These are phyloP conservation scores for Cornus suecica DNA, from an alignment of 148 eudicot species.

Conservation along the genomic window DNA sequence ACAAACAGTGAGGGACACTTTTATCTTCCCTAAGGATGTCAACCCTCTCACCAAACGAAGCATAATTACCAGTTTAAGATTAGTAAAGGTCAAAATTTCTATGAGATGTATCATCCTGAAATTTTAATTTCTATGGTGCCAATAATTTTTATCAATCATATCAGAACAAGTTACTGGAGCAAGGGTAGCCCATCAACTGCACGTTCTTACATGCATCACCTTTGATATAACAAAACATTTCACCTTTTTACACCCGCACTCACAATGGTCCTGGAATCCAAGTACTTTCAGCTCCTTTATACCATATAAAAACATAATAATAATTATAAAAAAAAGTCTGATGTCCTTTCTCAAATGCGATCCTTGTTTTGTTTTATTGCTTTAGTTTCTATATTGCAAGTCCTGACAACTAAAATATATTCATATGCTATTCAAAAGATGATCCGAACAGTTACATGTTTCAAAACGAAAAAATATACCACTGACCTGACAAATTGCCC, in stretches of 20 bases:
- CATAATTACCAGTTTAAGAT: too few species aligned
- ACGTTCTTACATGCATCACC: not conserved
- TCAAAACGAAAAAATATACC: not conserved
- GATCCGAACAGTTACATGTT: not conserved
- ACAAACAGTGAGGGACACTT: too few species aligned
- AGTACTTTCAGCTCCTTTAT: too few species aligned
- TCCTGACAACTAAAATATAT: too few species aligned
- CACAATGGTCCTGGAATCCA: not conserved
- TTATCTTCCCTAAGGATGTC: too few species aligned
- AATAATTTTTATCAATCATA: too few species aligned
- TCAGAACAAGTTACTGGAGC: not conserved
- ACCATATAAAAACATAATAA: too few species aligned
- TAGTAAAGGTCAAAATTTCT: not conserved
- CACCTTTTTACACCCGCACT: not conserved
- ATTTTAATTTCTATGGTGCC: not conserved
- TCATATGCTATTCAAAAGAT: not conserved
- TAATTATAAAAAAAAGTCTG: too few species aligned
- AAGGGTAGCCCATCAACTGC: not conserved
- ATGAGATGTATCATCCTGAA: not conserved
- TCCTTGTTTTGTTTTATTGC: too few species aligned
- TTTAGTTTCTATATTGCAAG: too few species aligned
- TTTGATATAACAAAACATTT: not conserved
- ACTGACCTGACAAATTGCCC: constrained; percentile 96
- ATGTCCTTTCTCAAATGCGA: too few species aligned
- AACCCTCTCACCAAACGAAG: too few species aligned